Evolutionary conservation across 768 basidiomycete species (phyloP), one percentile per base, ranked within the genome.

Genomic region (Suillus subalutaceus): DNA sequence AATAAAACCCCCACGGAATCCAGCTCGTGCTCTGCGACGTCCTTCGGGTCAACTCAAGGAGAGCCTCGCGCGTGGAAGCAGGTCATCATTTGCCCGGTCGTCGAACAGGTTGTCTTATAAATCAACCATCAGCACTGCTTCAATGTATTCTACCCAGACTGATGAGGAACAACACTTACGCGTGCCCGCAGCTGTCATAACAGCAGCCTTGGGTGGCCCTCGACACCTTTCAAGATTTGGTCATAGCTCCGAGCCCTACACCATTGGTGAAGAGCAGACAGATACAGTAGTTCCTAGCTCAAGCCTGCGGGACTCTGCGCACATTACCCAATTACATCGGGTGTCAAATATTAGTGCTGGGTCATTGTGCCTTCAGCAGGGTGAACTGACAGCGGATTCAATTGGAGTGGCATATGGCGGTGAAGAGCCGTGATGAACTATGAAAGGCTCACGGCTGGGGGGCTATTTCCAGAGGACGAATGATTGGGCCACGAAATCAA

Each of bases 101-200:
- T 59, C 58, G 6, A 59, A 59, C 16, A 30, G 40, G 26, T 41
- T 66, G 20, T 68, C 67, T 53, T 63, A 68, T 40, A 66, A 71
- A 67, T 71, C 79, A 10, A 77, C 73, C 40, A 69, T 77, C 66
- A 79, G 78, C 69, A 73, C 79, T 9, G 70, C 66, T 26, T 80
- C 80, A 15, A 65, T 74, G 41, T 81, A 80, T 67, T 81, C 80
- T n/a, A 72, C 74, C 12, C 77, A 73, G 64, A 82, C 77, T 66
- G 80, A 74, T 10, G 80, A 81, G 67, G 78, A 79, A 50, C 73
- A 69, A 13, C 72, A 76, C 63, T 65, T 71, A 26, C 78, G 74
- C 23, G 72, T 70, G 32, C 78, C 74, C 35, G 67, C 72, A 6
- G 79, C 74, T 66, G 70, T 80, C n/a, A 75, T 82, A 44, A 63